A percentile compares a stretch with the other conserved stretches of the same genome.
Evolutionary conservation across 306 rosid genomes (phyloP).

Genomic region (Geum urbanum): DNA sequence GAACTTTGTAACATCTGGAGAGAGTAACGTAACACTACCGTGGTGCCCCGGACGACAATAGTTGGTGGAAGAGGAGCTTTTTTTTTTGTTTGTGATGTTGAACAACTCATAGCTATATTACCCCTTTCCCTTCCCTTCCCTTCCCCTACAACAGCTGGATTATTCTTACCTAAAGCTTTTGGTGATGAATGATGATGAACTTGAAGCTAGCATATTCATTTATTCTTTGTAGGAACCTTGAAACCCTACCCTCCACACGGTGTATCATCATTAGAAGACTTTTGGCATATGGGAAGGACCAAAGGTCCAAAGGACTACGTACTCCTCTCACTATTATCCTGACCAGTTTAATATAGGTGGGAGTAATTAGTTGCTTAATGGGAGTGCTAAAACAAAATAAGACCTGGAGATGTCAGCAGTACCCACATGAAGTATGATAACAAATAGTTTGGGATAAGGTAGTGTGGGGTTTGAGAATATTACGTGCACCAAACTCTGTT

Average conservation of each 20-base stretch:
- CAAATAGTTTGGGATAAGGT: neutral
- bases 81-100: neutral
- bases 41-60: neutral
- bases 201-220: neutral
- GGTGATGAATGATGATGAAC: neutral
- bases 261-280: neutral
- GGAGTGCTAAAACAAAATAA: neutral
- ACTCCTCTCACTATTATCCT: neutral
- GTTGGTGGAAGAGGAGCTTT: neutral
- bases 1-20: neutral
- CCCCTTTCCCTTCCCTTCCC: too few relatives aligned
- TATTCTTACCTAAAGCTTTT: constrained; percentile 8
- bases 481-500: neutral
- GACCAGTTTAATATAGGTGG: too few relatives aligned
- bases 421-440: neutral
- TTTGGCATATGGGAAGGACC: neutral
- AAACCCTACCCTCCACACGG: constrained; percentile 2
- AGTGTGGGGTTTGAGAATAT: neutral
- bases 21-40: neutral
- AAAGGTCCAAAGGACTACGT: neutral
- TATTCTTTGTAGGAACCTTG: neutral
- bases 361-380: neutral
- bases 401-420: neutral
- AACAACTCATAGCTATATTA: constrained; percentile 1
- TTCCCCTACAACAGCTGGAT: constrained; percentile 1